These are phyloP conservation scores for Trichosporon sp. DNA, from an alignment of 1,284 basidiomycete species.

Conservation along the genomic window DNA sequence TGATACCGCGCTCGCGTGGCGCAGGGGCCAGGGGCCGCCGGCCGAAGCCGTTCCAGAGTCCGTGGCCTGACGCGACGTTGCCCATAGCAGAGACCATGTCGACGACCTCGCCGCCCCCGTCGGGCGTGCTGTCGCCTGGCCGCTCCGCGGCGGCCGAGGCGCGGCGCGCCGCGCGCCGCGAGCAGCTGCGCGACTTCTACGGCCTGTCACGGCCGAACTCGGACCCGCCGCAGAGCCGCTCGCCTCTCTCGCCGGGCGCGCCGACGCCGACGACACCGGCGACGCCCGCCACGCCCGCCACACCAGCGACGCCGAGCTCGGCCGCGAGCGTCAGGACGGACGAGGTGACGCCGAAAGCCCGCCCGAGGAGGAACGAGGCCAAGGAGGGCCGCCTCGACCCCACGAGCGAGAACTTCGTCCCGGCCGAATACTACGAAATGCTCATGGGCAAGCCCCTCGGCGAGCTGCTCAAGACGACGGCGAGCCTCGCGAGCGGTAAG, in stretches of 20 bases:
- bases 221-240: neutral
- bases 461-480: constrained; percentile 37
- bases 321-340: neutral
- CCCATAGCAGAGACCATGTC: neutral
- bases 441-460: constrained; percentile 35
- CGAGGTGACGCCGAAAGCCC: neutral
- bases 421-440: constrained; percentile 43
- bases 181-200: constrained; percentile 43
- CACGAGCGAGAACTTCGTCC: constrained; percentile 26
- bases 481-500: constrained; percentile 36
- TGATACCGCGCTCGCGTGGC: neutral
- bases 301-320: neutral
- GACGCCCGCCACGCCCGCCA: neutral
- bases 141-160: constrained; percentile 20
- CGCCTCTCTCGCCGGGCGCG: neutral
- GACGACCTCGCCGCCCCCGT: constrained; percentile 1
- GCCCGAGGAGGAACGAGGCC: neutral
- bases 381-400: neutral
- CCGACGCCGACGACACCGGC: neutral
- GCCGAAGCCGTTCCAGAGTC: neutral
- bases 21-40: neutral
- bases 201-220: constrained; percentile 21
- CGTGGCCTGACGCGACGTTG: neutral
- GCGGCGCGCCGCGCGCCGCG: constrained; percentile 32
- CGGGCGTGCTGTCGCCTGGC: constrained; percentile 14